phyloP scores from a whole-genome alignment of 2,329 filamentous ascomycete species.

The Sporothrix variecibatus region DNA sequence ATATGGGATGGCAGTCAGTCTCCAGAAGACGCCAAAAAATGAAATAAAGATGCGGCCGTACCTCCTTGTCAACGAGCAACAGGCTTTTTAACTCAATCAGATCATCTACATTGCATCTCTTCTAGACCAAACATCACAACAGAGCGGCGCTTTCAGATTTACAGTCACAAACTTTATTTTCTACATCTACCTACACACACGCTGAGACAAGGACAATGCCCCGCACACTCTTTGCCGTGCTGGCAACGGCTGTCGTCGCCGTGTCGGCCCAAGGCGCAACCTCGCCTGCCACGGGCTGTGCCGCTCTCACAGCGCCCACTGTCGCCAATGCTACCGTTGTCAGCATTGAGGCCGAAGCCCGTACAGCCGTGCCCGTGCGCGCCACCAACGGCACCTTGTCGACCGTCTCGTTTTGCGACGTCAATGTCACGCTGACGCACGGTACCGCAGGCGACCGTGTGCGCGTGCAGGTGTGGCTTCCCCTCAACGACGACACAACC shows the following conservation, averaged over 20 bases:
- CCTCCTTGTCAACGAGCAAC: neutral
- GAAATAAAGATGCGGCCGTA: neutral
- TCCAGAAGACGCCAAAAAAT: neutral
- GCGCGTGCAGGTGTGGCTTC: neutral
- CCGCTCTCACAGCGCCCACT: neutral
- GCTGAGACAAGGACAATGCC: neutral
- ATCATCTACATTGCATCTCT: neutral
- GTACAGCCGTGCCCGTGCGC: neutral
- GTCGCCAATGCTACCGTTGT: neutral
- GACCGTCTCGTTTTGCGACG: neutral
- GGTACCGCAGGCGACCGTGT: neutral
- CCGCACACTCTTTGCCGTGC: neutral
- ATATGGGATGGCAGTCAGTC: neutral
- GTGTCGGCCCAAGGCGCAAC: neutral
- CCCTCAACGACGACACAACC: neutral
- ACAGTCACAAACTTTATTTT: neutral
- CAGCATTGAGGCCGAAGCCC: neutral
- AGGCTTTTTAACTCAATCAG: neutral
- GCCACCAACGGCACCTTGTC: neutral
- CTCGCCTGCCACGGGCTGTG: neutral
- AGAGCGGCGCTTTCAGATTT: neutral
- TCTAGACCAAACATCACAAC: neutral
- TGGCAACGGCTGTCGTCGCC: neutral
- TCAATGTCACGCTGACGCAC: slow-evolving; percentile 8
- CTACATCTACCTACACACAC: neutral